Evolutionary conservation across 2,329 filamentous ascomycete genomes (phyloP), one percentile per base, ranked within the genome.

Genomic region (Colletotrichum sp.): DNA sequence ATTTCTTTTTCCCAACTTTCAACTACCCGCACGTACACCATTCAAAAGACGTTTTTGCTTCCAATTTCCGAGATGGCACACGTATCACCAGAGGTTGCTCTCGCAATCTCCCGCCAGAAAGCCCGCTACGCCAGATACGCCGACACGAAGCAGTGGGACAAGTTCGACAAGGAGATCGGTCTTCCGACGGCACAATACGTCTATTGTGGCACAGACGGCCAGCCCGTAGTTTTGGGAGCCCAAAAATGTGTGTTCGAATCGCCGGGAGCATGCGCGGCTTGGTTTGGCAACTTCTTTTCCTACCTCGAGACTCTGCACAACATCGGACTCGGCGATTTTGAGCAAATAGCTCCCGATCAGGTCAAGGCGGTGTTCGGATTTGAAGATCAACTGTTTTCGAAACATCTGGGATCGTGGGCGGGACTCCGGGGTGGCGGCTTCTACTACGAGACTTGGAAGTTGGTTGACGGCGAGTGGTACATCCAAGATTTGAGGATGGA

Each of bases 81-180:
- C 26, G 62, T 79, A 66, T 73, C 80, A 6, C 78, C 80, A 4
- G 78, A 82, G 21, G 76, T 80, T 7, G 77, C 77, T 24, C 66
- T 78, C 65, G 78, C 78, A 9, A 82, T 83, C 72, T 77, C 76
- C 21, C 76, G 72, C 57, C 80, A 82, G 75, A 83, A 82, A 71
- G 76, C 79, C 12, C 79, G 79, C 13, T 82, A 82, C 64, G 78
- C 70, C 32, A 78, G 79, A 64, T 81, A 80, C 68, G 78, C 79
- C 64, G 81, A 83, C 74, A 80, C 78, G 2, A 81, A 79, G 49
- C 78, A 81, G 36, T 80, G 78, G 78, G 75, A 81, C 39, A 77
- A 76, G 16, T 80, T 79, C 39, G 79, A 73, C 30, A 60, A 62
- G 5, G 79, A 79, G 18, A 72, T 82, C 18, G 77, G 77, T 12